Evolutionary conservation across 2,329 filamentous ascomycete genomes (phyloP).

Genomic region (Pseudogymnoascus destructans): DNA sequence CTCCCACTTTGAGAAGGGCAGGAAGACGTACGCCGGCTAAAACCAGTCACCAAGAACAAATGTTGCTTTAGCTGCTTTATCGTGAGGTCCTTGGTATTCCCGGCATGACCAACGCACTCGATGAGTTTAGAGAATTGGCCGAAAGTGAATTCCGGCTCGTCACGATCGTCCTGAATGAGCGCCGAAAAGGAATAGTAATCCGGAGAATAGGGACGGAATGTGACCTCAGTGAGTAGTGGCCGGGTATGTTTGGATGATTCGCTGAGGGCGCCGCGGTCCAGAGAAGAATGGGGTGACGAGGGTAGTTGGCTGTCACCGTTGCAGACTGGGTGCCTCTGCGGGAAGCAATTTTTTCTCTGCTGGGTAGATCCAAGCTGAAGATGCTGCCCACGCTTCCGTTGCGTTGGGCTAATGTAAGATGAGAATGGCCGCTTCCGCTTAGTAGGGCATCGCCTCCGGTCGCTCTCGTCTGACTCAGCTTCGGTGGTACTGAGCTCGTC

Average conservation of each 20-base stretch:
- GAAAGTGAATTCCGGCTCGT: constrained; percentile 12
- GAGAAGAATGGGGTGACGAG: too few species aligned
- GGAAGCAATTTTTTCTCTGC: too few species aligned
- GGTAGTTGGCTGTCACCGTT: too few species aligned
- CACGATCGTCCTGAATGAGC: constrained; percentile 3
- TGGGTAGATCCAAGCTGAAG: too few species aligned
- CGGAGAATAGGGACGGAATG: constrained; percentile 12
- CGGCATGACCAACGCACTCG: constrained; percentile 9
- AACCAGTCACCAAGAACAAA: constrained; percentile 17
- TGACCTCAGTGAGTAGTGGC: constrained; percentile 15
- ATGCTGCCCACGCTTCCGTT: too few species aligned
- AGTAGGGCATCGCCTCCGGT: too few species aligned
- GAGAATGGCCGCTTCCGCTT: too few species aligned
- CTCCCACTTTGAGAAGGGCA: constrained; percentile 12
- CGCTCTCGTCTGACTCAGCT: too few species aligned
- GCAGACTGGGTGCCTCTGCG: too few species aligned
- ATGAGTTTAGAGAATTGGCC: constrained; percentile 13
- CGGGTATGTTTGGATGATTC: constrained; percentile 7
- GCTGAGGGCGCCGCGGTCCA: too few species aligned
- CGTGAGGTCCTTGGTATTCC: constrained; percentile 14
- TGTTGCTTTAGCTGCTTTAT: constrained; percentile 14
- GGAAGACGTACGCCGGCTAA: constrained; percentile 13
- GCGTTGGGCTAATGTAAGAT: too few species aligned
- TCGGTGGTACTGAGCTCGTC: too few species aligned
- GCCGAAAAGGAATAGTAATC: constrained; percentile 14